These are phyloP conservation scores for Aspergillus pseudonomiae DNA, from an alignment of 2,329 filamentous ascomycete genomes.

Conservation along the genomic window DNA sequence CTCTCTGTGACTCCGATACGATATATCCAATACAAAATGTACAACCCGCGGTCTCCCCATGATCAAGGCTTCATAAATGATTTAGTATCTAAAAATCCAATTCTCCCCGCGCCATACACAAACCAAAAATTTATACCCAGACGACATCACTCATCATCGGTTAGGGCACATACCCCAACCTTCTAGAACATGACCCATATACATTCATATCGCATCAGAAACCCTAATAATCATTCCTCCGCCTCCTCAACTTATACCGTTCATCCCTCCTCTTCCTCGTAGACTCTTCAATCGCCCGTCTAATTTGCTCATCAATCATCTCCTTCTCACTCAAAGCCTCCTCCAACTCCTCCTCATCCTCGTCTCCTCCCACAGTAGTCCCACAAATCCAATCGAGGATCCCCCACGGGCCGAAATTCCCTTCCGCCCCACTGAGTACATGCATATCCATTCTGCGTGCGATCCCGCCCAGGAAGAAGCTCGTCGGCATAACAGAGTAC, in stretches of 20 bases:
- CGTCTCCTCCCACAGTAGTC: slow-evolving; percentile 45
- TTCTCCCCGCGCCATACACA: neutral
- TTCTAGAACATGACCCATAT: slow-evolving; percentile 2
- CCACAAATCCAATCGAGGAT: slow-evolving; percentile 49
- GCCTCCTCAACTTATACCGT: slow-evolving; percentile 19
- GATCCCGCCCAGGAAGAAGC: slow-evolving; percentile 61
- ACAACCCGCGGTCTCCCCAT: neutral
- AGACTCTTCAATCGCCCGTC: slow-evolving; percentile 33
- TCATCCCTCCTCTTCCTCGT: slow-evolving; percentile 32
- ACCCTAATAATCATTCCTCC: slow-evolving; percentile 10
- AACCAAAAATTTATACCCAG: slow-evolving; percentile 5
- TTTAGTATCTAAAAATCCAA: neutral
- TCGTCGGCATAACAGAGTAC: slow-evolving; percentile 61
- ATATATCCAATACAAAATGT: neutral
- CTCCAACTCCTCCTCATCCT: slow-evolving; percentile 51
- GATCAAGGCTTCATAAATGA: neutral
- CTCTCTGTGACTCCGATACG: neutral
- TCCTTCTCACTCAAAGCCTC: slow-evolving; percentile 29
- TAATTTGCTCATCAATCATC: slow-evolving; percentile 36
- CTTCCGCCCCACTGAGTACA: slow-evolving; percentile 50
- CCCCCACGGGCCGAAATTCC: slow-evolving; percentile 51
- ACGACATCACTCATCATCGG: slow-evolving; percentile 8
- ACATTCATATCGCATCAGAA: neutral
- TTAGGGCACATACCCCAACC: slow-evolving; percentile 3
- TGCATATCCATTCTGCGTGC: slow-evolving; percentile 61